Conservation (phyloP, 2,329 filamentous ascomycete genomes). For the Botrytis paeoniae region DNA sequence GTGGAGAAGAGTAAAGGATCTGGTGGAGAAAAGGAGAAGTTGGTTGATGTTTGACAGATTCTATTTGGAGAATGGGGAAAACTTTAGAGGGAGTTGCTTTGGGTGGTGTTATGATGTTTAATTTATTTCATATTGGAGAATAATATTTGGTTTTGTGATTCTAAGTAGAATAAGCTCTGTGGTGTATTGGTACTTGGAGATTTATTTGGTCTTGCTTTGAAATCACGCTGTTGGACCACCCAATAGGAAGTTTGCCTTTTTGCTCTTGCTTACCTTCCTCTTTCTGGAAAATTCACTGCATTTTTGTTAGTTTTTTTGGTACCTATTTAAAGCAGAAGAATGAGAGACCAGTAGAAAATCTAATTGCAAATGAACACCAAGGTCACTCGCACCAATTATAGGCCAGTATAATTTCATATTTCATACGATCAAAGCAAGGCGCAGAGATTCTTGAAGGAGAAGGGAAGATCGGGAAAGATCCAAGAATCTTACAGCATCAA, state of each 20-base stretch:
- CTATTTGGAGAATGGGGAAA: neutral
- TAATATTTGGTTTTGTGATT: neutral
- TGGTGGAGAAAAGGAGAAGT: conserved; percentile 26
- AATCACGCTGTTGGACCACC: neutral
- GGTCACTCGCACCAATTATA: accelerated
- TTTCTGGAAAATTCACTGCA: neutral
- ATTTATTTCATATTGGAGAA: too few species aligned
- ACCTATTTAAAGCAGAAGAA: neutral
- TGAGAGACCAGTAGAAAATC: neutral
- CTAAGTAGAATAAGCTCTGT: neutral
- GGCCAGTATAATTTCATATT: neutral
- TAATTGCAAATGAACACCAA: neutral
- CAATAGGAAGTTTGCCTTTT: too few species aligned
- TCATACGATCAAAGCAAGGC: neutral
- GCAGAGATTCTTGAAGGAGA: neutral
- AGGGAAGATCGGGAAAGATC: neutral
- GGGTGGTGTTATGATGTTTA: neutral
- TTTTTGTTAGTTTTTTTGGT: accelerated
- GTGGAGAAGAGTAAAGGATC: conserved; percentile 6
- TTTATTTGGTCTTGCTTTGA: neutral
- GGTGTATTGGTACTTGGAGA: too few species aligned
- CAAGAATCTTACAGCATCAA: neutral
- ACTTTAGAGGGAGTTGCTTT: neutral
- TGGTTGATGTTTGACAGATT: conserved; percentile 30
- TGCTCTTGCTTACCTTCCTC: neutral